Base-by-base conservation (phyloP, 345 rosid species). In the Dipteronia sinensis region DNA sequence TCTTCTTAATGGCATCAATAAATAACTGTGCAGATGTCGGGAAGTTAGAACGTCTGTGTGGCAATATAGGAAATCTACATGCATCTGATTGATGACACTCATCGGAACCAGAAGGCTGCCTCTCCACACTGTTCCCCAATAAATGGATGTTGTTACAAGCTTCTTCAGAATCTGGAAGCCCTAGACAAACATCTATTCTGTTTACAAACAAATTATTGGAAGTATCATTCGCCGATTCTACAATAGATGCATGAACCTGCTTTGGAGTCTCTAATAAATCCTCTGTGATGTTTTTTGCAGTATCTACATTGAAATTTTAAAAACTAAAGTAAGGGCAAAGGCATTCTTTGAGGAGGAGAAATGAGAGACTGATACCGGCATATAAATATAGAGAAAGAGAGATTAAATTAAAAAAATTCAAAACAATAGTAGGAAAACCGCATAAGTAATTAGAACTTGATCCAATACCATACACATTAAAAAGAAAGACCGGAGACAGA, bases 1-100 rank as follows among this genome's bases (percentile, higher is more conserved):
- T 96, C 91, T 61, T 94, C 86, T 88, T 88, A 78, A 96, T 88
- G 27, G 97, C 94, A 72, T 85, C 92, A 79, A 94, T 76, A 75
- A 94, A 87, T 68, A 85, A 71, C 76, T 83, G 91, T 27, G 94
- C 98, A 25, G 93, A 82, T 79, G 89, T 88, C 63, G 95, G 97
- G 75, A 91, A 93, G 78, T 83, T 89, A 51, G 92, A 83, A 71
- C 78, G 70, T 61, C 79, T 76, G 15, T 40, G 47, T 53, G 80
- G 82, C 78, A 74, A 20, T 67, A 67, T 75, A 44, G 90, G 81
- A 71, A 74, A 79, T 40, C 79, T 79, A 29, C 72, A 38, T 40
- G 83, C 77, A 82, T 83, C 88, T 22, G 79, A 42, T 49, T 69
- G 85, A 20, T 80, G 82, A 78, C 69, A 44, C 61, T 76, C 86